Conservation (phyloP, 768 basidiomycete genomes). For the Tephrocybe sp. region DNA sequence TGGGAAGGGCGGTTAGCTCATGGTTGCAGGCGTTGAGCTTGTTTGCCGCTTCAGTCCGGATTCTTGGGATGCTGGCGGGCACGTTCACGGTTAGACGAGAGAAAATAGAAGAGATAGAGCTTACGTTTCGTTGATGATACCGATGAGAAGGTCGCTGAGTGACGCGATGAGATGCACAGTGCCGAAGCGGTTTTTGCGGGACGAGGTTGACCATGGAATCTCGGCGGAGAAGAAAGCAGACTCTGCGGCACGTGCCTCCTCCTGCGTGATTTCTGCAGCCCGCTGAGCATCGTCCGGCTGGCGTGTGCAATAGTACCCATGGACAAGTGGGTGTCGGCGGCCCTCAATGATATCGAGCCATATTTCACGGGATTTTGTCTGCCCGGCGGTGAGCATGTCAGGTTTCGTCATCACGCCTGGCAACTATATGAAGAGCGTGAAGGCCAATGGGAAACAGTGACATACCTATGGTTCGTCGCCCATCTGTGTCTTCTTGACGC, state of each 20-base stretch:
- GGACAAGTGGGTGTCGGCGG: constrained; percentile 33
- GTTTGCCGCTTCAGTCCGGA: constrained; percentile 24
- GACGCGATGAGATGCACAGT: constrained; percentile 31
- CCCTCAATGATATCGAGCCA: constrained; percentile 48
- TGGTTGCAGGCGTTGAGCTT: constrained; percentile 24
- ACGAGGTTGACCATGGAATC: constrained; percentile 34
- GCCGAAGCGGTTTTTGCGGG: constrained; percentile 31
- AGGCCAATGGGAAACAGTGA: neutral
- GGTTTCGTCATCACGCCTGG: constrained; percentile 58
- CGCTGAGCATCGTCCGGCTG: constrained; percentile 41
- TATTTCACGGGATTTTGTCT: constrained; percentile 30
- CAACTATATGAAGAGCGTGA: neutral
- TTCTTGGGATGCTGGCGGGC: constrained; percentile 26
- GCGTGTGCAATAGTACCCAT: constrained; percentile 45
- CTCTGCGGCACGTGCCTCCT: constrained; percentile 35
- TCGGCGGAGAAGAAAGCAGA: constrained; percentile 31
- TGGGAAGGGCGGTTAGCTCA: constrained; percentile 28
- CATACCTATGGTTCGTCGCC: constrained; percentile 52
- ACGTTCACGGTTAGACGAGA: neutral
- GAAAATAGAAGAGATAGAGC: neutral
- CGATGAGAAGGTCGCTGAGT: constrained; percentile 34
- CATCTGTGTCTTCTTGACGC: constrained; percentile 41
- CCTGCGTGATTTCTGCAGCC: constrained; percentile 23
- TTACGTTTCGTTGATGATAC: constrained; percentile 33
- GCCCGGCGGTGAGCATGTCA: constrained; percentile 42